Evolutionary conservation across 345 rosid genomes (phyloP).

Genomic region (Carallia brachiata): DNA sequence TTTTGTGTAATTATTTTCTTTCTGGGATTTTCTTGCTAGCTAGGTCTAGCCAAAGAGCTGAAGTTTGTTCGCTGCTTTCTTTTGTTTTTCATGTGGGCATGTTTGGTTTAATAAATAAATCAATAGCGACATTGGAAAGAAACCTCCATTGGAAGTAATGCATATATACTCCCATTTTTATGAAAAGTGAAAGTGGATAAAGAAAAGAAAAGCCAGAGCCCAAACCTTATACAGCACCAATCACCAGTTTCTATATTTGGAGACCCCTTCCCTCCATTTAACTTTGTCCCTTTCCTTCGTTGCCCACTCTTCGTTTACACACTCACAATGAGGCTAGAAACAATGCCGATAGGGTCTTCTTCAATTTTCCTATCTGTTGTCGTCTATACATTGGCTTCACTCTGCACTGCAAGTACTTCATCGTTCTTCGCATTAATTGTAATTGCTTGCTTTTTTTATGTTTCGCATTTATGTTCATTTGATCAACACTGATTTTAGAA

Average conservation of each 20-base stretch:
- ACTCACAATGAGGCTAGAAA: background rate
- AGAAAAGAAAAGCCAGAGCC: constrained; percentile 14
- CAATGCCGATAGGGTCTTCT: constrained; percentile 31
- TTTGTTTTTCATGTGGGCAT: background rate
- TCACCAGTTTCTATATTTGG: constrained; percentile 3
- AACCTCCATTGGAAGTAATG: constrained; percentile 54
- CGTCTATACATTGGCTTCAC: constrained; percentile 24
- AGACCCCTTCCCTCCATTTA: constrained; percentile 1
- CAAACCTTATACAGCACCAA: background rate
- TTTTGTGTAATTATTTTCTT: background rate
- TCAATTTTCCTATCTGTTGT: constrained; percentile 27
- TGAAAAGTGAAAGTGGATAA: constrained; percentile 31
- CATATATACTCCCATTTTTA: constrained; percentile 36
- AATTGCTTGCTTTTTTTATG: background rate
- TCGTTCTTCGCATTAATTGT: background rate
- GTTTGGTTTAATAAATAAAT: background rate
- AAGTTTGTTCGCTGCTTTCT: background rate
- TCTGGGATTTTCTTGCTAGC: background rate
- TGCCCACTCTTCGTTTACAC: background rate
- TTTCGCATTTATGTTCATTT: background rate
- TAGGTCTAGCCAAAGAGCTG: background rate
- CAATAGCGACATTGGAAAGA: constrained; percentile 25
- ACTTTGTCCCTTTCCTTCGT: background rate
- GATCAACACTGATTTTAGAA: background rate
- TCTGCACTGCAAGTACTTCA: constrained; percentile 31